These are phyloP conservation scores for Emericellopsis atlantica DNA, from an alignment of 2,329 filamentous ascomycete species.

Conservation along the genomic window DNA sequence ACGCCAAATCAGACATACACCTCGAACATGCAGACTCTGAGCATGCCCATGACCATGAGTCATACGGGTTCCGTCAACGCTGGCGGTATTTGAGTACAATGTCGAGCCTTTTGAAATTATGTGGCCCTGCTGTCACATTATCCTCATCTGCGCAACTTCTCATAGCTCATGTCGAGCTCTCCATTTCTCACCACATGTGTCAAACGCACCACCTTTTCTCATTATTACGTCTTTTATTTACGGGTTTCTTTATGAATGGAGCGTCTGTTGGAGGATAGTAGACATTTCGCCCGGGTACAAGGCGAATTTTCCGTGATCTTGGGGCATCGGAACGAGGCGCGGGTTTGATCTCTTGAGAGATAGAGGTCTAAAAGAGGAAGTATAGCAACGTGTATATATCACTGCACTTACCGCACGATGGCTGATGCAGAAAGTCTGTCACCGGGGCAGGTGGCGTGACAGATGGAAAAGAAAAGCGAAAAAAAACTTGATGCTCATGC, in stretches of 20 bases:
- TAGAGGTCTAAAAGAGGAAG: too few relatives aligned
- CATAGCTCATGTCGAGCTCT: not conserved
- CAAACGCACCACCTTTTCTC: slow-evolving; percentile 1
- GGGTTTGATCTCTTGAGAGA: too few relatives aligned
- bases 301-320: too few relatives aligned
- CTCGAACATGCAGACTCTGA: slow-evolving; percentile 41
- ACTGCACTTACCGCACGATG: too few relatives aligned
- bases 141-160: too few relatives aligned
- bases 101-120: slow-evolving; percentile 1
- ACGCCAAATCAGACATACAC: slow-evolving; percentile 30
- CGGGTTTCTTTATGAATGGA: not conserved
- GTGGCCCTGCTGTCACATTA: slow-evolving; percentile 10
- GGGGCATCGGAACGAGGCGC: too few relatives aligned
- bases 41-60: slow-evolving; percentile 53
- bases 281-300: too few relatives aligned
- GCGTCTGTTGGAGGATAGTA: not conserved
- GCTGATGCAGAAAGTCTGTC: too few relatives aligned
- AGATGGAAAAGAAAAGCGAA: too few relatives aligned
- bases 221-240: slow-evolving; percentile 3
- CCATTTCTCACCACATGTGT: slow-evolving; percentile 1
- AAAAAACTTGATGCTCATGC: too few relatives aligned
- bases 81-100: slow-evolving; percentile 19
- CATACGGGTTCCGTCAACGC: slow-evolving; percentile 34
- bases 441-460: too few relatives aligned
- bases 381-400: too few relatives aligned